Base-by-base conservation (phyloP, 805 yeast genomes). In the Candida rishiriensis region DNA sequence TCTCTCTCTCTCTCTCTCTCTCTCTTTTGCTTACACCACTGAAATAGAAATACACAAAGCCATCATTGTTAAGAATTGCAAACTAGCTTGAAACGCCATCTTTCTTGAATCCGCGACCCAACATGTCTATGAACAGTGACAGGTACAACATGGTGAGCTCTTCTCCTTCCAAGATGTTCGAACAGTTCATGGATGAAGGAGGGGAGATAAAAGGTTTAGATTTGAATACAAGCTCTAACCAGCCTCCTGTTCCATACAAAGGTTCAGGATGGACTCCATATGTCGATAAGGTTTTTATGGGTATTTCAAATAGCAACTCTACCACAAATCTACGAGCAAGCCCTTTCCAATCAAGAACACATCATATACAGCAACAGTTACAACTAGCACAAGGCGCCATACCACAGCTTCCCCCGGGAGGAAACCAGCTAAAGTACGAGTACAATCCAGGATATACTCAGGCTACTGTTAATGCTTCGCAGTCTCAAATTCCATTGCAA, bases 111-210 rank as follows among this genome's bases (percentile, higher is more conserved):
- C 9, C 9, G 10, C 4, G 33, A 30, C 9, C 33, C 9, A 9
- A 13, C 33, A 52, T 54, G 57, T 47, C 59, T 42, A 42, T 52
- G n/a, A 40, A 46, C 18, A 48, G 38, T 42, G 52, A 52, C 43
- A 50, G 39, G 39, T 50, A 43, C 34, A 10, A 10, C 10, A 49
- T 55, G 30, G 40, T 52, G 37, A 55, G 60, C 39, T 59, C 63
- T n/a, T 57, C 61, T 38, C 63, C 63, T 10, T 50, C 61, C 4
- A 57, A 56, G 47, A 53, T 56, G 55, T 54, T 57, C 40, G 63
- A 59, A 38, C 57, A 53, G 32, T 47, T 54, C 39, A 41, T 56
- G 15, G 57, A 51, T 16, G 57, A 53, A 11, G 41, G 49, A 12
- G 10, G 30, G 16, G 21, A 31, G 12, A 36, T 32, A 8, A 16